Percentiles rank a stretch among this genome's conserved stretches.
Evolutionary conservation across 768 basidiomycete genomes (phyloP).

Genomic region (Lanmaoa pseudosensibilis): DNA sequence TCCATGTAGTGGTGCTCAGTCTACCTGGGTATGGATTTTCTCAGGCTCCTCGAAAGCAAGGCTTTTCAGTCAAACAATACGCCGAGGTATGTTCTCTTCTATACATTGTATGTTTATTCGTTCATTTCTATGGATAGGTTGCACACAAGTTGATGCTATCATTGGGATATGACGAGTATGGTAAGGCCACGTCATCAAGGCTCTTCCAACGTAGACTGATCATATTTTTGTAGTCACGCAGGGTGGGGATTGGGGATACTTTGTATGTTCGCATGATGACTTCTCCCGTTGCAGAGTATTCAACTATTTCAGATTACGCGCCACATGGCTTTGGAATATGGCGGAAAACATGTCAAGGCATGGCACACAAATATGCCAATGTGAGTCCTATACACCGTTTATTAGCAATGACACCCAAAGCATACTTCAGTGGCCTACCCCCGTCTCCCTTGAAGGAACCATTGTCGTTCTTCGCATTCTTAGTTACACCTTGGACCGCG

Average conservation of each 20-base stretch:
- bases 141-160: constrained; percentile 50
- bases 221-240: constrained; percentile 38
- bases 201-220: neutral
- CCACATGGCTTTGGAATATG: constrained; percentile 36
- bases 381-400: constrained; percentile 30
- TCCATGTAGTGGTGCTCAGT: constrained; percentile 61
- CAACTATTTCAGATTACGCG: constrained; percentile 34
- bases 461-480: constrained; percentile 26
- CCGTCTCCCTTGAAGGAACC: constrained; percentile 29
- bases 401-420: neutral
- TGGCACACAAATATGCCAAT: constrained; percentile 51
- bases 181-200: constrained; percentile 21
- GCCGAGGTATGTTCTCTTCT: constrained; percentile 44
- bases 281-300: neutral
- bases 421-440: constrained; percentile 18
- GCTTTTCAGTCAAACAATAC: constrained; percentile 50
- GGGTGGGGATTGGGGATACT: constrained; percentile 49
- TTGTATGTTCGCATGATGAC: constrained; percentile 26
- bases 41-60: constrained; percentile 51
- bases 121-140: constrained; percentile 31
- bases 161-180: constrained; percentile 50
- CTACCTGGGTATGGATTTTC: constrained; percentile 66
- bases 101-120: neutral
- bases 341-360: constrained; percentile 46
- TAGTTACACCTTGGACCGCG: constrained; percentile 30